Percentiles rank a stretch among this genome's conserved stretches.
Conservation (phyloP, 75 land plant species). For the Cunninghamia lanceolata region DNA sequence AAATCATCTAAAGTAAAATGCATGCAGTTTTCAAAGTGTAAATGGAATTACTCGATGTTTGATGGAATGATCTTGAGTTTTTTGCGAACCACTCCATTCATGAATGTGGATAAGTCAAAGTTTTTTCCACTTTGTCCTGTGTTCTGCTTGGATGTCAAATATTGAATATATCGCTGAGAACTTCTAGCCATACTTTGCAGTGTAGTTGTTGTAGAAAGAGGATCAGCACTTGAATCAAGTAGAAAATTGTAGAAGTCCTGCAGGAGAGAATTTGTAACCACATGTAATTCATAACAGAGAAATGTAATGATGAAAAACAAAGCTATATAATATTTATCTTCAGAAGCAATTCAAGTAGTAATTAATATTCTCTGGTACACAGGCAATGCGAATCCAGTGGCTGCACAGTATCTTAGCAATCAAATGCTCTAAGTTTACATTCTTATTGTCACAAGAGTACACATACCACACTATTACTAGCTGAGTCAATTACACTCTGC, state of each 20-base stretch:
- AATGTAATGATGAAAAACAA: background rate
- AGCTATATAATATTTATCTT: background rate
- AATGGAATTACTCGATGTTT: background rate
- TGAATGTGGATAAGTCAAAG: slow-evolving; percentile 35
- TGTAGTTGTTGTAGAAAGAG: slow-evolving; percentile 14
- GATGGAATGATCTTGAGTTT: slow-evolving; percentile 74
- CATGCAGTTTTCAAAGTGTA: background rate
- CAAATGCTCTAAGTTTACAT: background rate
- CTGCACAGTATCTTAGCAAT: background rate
- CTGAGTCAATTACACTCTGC: background rate
- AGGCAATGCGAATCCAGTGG: background rate
- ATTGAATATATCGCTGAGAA: slow-evolving; percentile 23
- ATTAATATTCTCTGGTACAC: background rate
- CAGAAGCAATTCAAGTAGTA: background rate
- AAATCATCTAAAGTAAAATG: background rate
- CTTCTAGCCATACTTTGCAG: background rate
- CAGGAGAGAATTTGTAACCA: background rate
- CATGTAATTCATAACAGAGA: background rate
- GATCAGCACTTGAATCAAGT: slow-evolving; percentile 30
- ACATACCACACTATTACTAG: background rate
- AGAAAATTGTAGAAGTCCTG: slow-evolving; percentile 85
- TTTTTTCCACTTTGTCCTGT: background rate
- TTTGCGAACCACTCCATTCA: slow-evolving; percentile 66
- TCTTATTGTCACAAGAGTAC: background rate
- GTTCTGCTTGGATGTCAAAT: slow-evolving; percentile 21